Conservation (phyloP, 2,329 filamentous ascomycete genomes). For the Aspergillus japonicus region DNA sequence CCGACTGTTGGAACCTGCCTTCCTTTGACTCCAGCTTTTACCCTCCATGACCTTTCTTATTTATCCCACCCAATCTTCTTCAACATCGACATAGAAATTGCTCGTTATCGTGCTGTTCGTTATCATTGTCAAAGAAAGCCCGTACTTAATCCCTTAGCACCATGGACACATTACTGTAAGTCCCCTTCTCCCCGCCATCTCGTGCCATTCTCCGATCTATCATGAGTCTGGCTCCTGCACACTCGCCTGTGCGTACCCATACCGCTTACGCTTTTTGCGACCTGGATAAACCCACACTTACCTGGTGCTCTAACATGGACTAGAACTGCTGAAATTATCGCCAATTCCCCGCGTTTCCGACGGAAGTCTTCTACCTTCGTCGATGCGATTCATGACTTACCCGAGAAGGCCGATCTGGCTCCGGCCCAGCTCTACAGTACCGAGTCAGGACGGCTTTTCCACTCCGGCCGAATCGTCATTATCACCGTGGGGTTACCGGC, state of each 20-base stretch:
- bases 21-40: not conserved
- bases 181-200: not conserved
- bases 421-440: conserved; percentile 97
- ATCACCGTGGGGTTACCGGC: conserved; percentile 94
- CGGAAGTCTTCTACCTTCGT: conserved; percentile 94
- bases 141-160: conserved; percentile 8
- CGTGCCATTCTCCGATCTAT: not conserved
- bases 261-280: not conserved
- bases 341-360: conserved; percentile 83
- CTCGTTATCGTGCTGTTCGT: conserved; percentile 10
- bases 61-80: not conserved
- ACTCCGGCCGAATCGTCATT: conserved; percentile 95
- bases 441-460: conserved; percentile 93
- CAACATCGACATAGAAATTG: not conserved
- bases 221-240: not conserved
- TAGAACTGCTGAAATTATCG: conserved; percentile 88
- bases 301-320: conserved; percentile 25
- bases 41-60: not conserved
- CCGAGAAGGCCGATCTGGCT: conserved; percentile 78
- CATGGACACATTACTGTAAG: conserved; percentile 54
- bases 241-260: not conserved
- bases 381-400: conserved; percentile 92
- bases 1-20: not conserved
- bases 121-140: not conserved
- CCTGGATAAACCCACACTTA: not conserved